Base-by-base conservation (phyloP, 2,329 filamentous ascomycete species). In the Microdochium trichocladiopsis region DNA sequence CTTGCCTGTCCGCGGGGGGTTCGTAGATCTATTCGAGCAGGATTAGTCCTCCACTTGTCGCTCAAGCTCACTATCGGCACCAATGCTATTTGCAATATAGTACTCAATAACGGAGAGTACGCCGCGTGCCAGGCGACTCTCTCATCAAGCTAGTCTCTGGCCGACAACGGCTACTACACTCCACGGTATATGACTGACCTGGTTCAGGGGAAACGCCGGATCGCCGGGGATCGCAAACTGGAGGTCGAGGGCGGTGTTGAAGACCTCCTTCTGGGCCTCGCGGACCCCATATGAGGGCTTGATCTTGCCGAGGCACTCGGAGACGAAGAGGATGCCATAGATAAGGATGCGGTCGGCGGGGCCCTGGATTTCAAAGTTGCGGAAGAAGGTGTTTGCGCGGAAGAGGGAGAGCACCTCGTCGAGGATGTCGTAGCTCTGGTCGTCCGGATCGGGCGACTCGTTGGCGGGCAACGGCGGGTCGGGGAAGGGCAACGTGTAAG, bases 331-430 rank as follows among this genome's bases (percentile, higher is more conserved):
- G 69, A 96, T 99, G 57, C 93, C 93, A 74, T 99, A 99, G 65
- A 97, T 92, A 60, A 99, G 80, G 65, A 97, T 84, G 41, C 94
- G 83, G 73, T 99, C 94, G 53, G 94, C 93, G 24, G 90, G 88
- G 14, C 94, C 94, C 73, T 96, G 93, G 76, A 97, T 95, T 78
- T 97, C 94, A 65, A 99, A 99, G 80, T 97, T 99, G 65, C 94
- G 88, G 80, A 97, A 99, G 73, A 99, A 93, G 55, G 93, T 96
- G 77, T 99, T 97, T 63, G 94, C 93, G 58, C 94, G 90, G 80
- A 97, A 99, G 49, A 97, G 82, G 12, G 86, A 81, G 52, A 99
- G 81, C 50, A 95, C 85, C 77, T 99, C 94, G 73, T 99, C 94
- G 52, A 97, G 82, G 56, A 94, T 89, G 75, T 99, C 94, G 78